Evolutionary conservation across 208 protist species (phyloP).

Genomic region (Wallacemonas sp.): DNA sequence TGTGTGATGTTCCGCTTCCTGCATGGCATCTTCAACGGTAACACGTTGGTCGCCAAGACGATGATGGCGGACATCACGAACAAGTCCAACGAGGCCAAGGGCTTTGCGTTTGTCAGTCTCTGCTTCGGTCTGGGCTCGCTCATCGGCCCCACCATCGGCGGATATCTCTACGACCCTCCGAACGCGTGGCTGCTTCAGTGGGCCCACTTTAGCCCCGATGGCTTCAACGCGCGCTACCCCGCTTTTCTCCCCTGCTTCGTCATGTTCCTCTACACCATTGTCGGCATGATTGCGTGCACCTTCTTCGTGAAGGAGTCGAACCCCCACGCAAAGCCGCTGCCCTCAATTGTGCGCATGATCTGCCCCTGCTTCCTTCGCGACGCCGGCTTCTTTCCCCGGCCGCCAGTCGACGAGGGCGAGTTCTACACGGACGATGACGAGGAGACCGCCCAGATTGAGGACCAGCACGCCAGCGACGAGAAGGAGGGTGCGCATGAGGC

Average conservation of each 20-base stretch:
- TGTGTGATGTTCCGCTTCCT: slow-evolving; percentile 56
- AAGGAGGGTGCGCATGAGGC: not conserved
- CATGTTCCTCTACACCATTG: slow-evolving; percentile 53
- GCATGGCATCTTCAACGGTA: slow-evolving; percentile 74
- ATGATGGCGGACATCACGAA: slow-evolving; percentile 81
- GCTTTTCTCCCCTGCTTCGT: slow-evolving; percentile 54
- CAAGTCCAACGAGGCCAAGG: slow-evolving; percentile 61
- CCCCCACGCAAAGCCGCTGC: slow-evolving; percentile 45
- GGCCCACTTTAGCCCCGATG: slow-evolving; percentile 29
- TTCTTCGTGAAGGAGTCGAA: slow-evolving; percentile 69
- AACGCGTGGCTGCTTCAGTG: slow-evolving; percentile 27
- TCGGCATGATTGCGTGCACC: slow-evolving; percentile 53
- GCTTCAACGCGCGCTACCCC: slow-evolving; percentile 42
- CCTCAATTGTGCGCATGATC: slow-evolving; percentile 26
- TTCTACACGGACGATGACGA: slow-evolving; percentile 18
- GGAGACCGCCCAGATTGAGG: not conserved
- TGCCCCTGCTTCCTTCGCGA: slow-evolving; percentile 31
- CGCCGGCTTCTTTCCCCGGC: slow-evolving; percentile 25
- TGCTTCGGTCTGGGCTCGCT: slow-evolving; percentile 54
- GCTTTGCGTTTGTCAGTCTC: slow-evolving; percentile 97
- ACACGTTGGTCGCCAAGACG: slow-evolving; percentile 76
- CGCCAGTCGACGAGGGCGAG: slow-evolving; percentile 25
- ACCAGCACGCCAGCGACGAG: not conserved
- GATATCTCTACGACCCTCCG: slow-evolving; percentile 64
- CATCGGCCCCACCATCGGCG: slow-evolving; percentile 58